A percentile compares a stretch with the other conserved stretches of the same genome.
phyloP scores from a whole-genome alignment of 495 filamentous ascomycete species.

The Penicillium taxi region DNA sequence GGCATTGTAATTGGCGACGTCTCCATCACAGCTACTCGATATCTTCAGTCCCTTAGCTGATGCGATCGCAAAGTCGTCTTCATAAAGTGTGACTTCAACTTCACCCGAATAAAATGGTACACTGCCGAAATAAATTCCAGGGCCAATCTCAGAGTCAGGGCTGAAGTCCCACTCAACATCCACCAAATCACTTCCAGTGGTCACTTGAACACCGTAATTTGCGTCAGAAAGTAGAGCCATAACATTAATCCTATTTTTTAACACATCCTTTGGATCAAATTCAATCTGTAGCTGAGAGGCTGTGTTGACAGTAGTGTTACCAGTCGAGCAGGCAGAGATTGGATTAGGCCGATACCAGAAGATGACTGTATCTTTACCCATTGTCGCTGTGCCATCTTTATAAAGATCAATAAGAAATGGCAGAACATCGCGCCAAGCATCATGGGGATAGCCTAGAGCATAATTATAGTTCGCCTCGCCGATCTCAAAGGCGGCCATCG shows the following conservation, averaged over 20 bases:
- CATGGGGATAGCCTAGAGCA: no score
- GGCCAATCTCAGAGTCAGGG: neutral
- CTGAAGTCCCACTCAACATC: neutral
- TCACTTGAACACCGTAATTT: neutral
- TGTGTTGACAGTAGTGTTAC: neutral
- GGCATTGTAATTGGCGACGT: neutral
- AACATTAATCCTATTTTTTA: neutral
- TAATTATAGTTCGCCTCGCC: no score
- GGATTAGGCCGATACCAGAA: neutral
- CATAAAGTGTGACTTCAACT: neutral
- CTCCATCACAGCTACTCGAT: neutral
- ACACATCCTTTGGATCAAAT: neutral
- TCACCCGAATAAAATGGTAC: neutral
- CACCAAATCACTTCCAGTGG: no score
- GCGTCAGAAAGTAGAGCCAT: neutral
- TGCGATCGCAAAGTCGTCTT: neutral
- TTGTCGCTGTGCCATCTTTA: no score
- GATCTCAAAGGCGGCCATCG: no score
- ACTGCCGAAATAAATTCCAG: neutral
- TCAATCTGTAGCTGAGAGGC: slow-evolving; percentile 2
- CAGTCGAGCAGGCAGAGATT: neutral
- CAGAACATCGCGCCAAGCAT: no score
- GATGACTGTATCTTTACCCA: no score
- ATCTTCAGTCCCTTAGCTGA: neutral
- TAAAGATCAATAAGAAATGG: no score